These are phyloP conservation scores for Epicoccum nigrum DNA, from an alignment of 2,329 filamentous ascomycete genomes.

Conservation along the genomic window DNA sequence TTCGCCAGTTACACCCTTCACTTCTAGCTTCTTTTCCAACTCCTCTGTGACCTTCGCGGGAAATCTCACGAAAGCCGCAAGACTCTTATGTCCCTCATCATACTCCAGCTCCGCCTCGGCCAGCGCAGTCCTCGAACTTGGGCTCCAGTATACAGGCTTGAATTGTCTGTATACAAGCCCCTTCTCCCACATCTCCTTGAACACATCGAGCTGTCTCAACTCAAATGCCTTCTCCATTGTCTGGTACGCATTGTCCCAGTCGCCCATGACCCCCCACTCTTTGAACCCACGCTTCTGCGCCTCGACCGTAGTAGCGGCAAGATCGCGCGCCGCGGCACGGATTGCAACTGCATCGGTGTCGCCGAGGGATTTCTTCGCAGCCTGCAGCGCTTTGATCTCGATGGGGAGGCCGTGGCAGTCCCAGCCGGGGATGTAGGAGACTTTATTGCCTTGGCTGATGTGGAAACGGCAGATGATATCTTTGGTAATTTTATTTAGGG, in stretches of 20 bases:
- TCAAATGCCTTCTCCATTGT: slow-evolving; percentile 82
- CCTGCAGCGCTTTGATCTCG: slow-evolving; percentile 88
- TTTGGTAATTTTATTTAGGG: slow-evolving; percentile 95
- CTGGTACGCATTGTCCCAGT: slow-evolving; percentile 77
- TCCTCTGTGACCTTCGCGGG: slow-evolving; percentile 61
- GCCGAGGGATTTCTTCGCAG: slow-evolving; percentile 49
- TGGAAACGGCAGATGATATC: slow-evolving; percentile 87
- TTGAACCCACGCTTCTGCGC: slow-evolving; percentile 76
- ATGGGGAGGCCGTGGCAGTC: slow-evolving; percentile 98
- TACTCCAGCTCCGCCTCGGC: slow-evolving; percentile 88
- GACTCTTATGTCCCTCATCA: slow-evolving; percentile 73
- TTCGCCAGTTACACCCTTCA: slow-evolving; percentile 16
- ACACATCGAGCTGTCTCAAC: slow-evolving; percentile 74
- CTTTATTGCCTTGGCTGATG: slow-evolving; percentile 75
- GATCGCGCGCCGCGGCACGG: slow-evolving; percentile 66
- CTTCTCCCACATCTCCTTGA: slow-evolving; percentile 74
- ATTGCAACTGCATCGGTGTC: slow-evolving; percentile 60
- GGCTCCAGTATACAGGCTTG: slow-evolving; percentile 88
- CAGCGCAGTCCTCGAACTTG: slow-evolving; percentile 76
- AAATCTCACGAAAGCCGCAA: slow-evolving; percentile 80
- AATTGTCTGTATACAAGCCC: slow-evolving; percentile 75
- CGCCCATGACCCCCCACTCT: slow-evolving; percentile 78
- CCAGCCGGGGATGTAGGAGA: slow-evolving; percentile 91
- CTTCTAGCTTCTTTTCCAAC: slow-evolving; percentile 42
- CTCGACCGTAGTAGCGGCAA: slow-evolving; percentile 72